phyloP scores from a whole-genome alignment of 2,329 filamentous ascomycete genomes.

The Chrysoporthe deuterocubensis region DNA sequence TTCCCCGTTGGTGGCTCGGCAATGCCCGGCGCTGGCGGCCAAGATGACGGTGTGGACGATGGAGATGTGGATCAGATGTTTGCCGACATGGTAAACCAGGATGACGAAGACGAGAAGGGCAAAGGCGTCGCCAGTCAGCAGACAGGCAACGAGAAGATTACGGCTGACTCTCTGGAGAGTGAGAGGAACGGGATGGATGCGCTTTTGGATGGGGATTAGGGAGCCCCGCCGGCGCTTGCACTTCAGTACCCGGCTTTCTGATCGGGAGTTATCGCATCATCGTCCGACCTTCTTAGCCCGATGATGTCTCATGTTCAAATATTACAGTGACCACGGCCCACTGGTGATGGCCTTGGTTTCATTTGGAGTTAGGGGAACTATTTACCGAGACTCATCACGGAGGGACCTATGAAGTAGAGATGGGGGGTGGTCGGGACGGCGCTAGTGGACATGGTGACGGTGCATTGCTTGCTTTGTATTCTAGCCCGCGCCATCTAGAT shows the following conservation, averaged over 20 bases:
- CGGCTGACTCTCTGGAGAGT: slow-evolving; percentile 48
- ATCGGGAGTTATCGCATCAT: too few relatives aligned
- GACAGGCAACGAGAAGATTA: slow-evolving; percentile 34
- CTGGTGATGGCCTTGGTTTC: neutral
- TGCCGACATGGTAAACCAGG: slow-evolving; percentile 55
- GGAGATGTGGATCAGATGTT: slow-evolving; percentile 60
- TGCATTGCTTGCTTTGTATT: neutral
- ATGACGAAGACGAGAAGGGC: slow-evolving; percentile 48
- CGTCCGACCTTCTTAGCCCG: neutral
- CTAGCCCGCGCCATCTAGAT: neutral
- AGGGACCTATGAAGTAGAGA: neutral
- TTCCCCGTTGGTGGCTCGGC: slow-evolving; percentile 40
- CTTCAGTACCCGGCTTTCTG: neutral
- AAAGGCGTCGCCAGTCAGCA: slow-evolving; percentile 30
- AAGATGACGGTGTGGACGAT: slow-evolving; percentile 44
- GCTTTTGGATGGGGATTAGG: slow-evolving; percentile 47
- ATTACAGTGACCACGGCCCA: neutral
- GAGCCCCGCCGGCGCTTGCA: neutral
- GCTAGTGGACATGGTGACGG: neutral
- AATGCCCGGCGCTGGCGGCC: slow-evolving; percentile 21
- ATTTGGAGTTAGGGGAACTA: neutral
- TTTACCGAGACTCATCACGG: neutral
- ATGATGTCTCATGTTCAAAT: neutral
- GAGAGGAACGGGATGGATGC: slow-evolving; percentile 54
- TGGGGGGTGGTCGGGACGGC: neutral